These are phyloP conservation scores for Vigna mungo DNA, from an alignment of 306 rosid species.

Conservation along the genomic window DNA sequence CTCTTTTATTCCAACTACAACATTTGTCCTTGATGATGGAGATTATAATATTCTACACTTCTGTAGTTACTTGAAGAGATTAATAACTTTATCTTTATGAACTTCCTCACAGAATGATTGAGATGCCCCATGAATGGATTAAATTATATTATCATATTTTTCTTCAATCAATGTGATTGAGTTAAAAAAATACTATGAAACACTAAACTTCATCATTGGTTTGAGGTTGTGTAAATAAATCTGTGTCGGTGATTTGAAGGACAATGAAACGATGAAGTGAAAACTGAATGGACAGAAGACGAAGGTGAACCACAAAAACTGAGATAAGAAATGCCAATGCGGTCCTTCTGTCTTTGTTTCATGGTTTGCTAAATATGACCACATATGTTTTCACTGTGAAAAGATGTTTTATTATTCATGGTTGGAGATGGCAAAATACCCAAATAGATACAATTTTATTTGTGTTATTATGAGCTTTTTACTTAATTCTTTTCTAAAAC, in stretches of 20 bases:
- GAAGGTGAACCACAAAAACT: slow-evolving; percentile 13
- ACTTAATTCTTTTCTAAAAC: no score
- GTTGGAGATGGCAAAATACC: no score
- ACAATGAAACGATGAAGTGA: background rate
- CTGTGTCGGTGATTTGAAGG: slow-evolving; percentile 9
- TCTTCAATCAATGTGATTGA: background rate
- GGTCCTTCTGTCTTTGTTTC: background rate
- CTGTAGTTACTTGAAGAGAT: no score
- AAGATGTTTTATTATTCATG: no score
- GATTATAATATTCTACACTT: no score
- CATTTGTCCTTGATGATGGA: no score
- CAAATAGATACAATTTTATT: no score
- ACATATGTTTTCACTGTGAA: background rate
- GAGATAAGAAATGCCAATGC: background rate
- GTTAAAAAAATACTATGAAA: background rate
- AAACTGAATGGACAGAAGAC: background rate
- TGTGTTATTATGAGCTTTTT: no score
- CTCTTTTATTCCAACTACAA: no score
- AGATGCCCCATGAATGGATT: background rate
- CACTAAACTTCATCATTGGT: background rate
- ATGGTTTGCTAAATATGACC: background rate
- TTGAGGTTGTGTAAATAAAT: background rate
- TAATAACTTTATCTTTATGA: no score
- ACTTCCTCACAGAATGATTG: no score
- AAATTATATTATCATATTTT: no score